Percentiles rank a stretch among this genome's conserved stretches.
Conservation (phyloP, 768 basidiomycete species). For the Exidia glandulosa region DNA sequence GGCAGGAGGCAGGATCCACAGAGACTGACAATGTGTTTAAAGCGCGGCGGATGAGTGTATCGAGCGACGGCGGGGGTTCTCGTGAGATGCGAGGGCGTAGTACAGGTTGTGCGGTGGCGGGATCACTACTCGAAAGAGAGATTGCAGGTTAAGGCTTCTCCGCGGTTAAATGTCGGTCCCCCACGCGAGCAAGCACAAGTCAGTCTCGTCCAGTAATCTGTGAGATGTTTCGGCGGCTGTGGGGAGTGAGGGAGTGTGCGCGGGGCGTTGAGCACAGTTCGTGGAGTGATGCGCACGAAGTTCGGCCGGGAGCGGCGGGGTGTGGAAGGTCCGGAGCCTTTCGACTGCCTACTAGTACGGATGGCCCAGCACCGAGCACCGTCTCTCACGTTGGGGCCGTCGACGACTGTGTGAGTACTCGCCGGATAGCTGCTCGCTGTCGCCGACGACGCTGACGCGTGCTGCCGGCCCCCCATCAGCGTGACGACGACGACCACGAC, state of each 20-base stretch:
- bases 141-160: background rate
- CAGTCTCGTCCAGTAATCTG: background rate
- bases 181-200: background rate
- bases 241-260: too few relatives aligned
- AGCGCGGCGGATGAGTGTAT: background rate
- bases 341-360: too few relatives aligned
- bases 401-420: slow-evolving; percentile 65
- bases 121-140: background rate
- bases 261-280: too few relatives aligned
- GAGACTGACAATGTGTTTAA: background rate
- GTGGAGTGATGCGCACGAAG: too few relatives aligned
- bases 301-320: too few relatives aligned
- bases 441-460: background rate
- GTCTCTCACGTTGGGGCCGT: slow-evolving; percentile 61
- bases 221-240: background rate
- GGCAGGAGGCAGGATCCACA: background rate
- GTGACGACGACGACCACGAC: slow-evolving; percentile 89
- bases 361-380: slow-evolving; percentile 38
- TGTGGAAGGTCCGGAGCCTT: too few relatives aligned
- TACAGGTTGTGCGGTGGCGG: background rate
- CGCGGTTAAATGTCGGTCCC: background rate
- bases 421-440: background rate
- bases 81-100: background rate
- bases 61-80: background rate
- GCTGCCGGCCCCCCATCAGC: slow-evolving; percentile 30